phyloP scores from a whole-genome alignment of 2,329 filamentous ascomycete genomes.

The Fusarium gaditjirri region DNA sequence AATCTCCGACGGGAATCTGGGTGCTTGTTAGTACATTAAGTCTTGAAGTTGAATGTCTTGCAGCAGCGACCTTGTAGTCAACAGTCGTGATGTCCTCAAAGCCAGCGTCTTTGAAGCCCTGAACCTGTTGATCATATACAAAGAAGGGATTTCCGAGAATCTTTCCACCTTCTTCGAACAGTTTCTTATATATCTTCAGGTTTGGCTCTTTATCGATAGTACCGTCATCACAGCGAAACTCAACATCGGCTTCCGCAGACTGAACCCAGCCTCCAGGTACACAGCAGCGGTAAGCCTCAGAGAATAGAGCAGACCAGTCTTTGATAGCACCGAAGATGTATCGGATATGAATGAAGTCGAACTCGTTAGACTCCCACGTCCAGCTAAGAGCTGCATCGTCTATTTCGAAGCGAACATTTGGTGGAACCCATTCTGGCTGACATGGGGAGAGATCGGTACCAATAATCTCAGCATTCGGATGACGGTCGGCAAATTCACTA shows the following conservation, averaged over 20 bases:
- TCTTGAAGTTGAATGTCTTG: fast-evolving
- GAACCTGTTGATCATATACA: constrained; percentile 21
- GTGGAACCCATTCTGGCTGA: constrained; percentile 36
- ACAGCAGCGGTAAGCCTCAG: constrained; percentile 36
- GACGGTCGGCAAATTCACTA: constrained; percentile 37
- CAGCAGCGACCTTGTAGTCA: constrained; percentile 24
- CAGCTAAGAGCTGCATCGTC: constrained; percentile 31
- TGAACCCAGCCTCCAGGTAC: constrained; percentile 35
- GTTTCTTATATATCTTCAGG: not conserved
- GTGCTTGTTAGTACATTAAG: fast-evolving
- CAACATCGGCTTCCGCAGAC: constrained; percentile 29
- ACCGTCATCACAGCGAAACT: constrained; percentile 26
- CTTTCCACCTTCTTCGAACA: constrained; percentile 34
- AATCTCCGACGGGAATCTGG: constrained; percentile 31
- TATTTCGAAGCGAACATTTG: constrained; percentile 35
- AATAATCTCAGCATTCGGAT: constrained; percentile 18
- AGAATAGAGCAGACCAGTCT: constrained; percentile 29
- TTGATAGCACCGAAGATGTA: constrained; percentile 36
- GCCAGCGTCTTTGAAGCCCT: constrained; percentile 25
- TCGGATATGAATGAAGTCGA: constrained; percentile 35
- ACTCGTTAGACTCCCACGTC: constrained; percentile 28
- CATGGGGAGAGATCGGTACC: constrained; percentile 38
- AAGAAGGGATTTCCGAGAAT: constrained; percentile 18
- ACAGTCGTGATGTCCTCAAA: constrained; percentile 31
- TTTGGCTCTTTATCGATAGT: constrained; percentile 14